Conservation (phyloP, 23 red algal species). For the Gracilariopsis chorda region DNA sequence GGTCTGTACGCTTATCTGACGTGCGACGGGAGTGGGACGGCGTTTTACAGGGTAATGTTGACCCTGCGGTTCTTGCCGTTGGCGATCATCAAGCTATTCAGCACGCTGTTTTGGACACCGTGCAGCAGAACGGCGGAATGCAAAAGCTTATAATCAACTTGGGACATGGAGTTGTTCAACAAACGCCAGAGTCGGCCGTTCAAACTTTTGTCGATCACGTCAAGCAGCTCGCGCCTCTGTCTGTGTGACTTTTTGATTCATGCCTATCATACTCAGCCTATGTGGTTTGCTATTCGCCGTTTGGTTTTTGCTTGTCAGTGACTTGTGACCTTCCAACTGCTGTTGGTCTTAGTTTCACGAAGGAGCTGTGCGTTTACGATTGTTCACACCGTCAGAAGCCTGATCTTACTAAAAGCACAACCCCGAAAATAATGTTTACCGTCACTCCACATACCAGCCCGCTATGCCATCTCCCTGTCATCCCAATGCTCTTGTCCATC, state of each 20-base stretch:
- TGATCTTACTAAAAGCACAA: background rate
- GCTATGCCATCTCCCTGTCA: slow-evolving; percentile 34
- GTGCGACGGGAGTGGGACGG: slow-evolving; percentile 33
- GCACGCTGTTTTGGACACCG: slow-evolving; percentile 39
- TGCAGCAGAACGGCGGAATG: slow-evolving; percentile 44
- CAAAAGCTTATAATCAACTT: slow-evolving; percentile 77
- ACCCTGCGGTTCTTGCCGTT: slow-evolving; percentile 61
- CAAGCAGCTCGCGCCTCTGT: background rate
- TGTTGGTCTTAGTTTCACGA: too few species aligned
- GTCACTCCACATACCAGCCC: slow-evolving; percentile 21
- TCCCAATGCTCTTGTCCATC: slow-evolving; percentile 40
- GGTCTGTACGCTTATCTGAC: slow-evolving; percentile 66
- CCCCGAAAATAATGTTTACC: slow-evolving; percentile 49
- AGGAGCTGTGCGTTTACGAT: too few species aligned
- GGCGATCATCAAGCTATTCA: slow-evolving; percentile 40
- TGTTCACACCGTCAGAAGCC: background rate
- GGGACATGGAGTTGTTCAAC: slow-evolving; percentile 80
- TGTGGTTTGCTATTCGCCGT: too few species aligned
- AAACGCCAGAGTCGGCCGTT: slow-evolving; percentile 80
- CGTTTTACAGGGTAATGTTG: slow-evolving; percentile 89
- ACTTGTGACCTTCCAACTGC: too few species aligned
- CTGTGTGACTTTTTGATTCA: background rate
- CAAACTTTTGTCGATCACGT: slow-evolving; percentile 66
- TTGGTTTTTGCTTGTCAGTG: too few species aligned
- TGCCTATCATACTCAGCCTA: too few species aligned